phyloP scores from a whole-genome alignment of 1,284 basidiomycete genomes.

The Irpex sp. region DNA sequence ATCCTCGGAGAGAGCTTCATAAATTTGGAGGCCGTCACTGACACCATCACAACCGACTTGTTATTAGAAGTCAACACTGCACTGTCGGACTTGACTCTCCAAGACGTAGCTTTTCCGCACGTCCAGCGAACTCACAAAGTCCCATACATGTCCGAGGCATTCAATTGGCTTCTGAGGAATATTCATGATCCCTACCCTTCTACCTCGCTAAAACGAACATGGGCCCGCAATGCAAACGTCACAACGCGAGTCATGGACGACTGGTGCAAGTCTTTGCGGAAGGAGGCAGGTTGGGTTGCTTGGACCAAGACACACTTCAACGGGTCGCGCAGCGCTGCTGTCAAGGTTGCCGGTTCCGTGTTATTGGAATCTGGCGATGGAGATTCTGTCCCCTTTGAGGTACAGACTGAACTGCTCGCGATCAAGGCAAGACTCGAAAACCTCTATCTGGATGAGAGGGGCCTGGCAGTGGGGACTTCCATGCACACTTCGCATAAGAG shows the following conservation, averaged over 20 bases:
- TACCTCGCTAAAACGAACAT: conserved; percentile 1
- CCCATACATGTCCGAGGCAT: conserved; percentile 1
- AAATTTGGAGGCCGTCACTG: no score
- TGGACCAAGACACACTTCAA: conserved; percentile 11
- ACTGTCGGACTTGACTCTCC: no score
- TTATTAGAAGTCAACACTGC: no score
- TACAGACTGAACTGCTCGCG: conserved; percentile 3
- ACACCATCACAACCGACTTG: no score
- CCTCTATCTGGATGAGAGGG: conserved; percentile 6
- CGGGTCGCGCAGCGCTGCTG: conserved; percentile 12
- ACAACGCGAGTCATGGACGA: conserved; percentile 1
- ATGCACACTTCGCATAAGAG: background rate
- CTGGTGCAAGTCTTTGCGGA: conserved; percentile 17
- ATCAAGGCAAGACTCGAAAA: conserved; percentile 6
- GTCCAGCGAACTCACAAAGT: no score
- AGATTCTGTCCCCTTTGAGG: background rate
- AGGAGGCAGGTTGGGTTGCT: conserved; percentile 15
- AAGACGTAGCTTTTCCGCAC: no score
- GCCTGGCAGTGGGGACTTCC: background rate
- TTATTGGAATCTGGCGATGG: no score
- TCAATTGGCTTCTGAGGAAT: conserved; percentile 15
- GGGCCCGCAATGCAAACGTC: conserved; percentile 7
- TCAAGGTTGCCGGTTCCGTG: conserved; percentile 9
- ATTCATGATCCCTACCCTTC: conserved; percentile 21
- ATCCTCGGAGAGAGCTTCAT: no score